A percentile compares a stretch with the other conserved stretches of the same genome.
These are phyloP conservation scores for Tolypocladium amazonense DNA, from an alignment of 2,329 filamentous ascomycete genomes.

Conservation along the genomic window DNA sequence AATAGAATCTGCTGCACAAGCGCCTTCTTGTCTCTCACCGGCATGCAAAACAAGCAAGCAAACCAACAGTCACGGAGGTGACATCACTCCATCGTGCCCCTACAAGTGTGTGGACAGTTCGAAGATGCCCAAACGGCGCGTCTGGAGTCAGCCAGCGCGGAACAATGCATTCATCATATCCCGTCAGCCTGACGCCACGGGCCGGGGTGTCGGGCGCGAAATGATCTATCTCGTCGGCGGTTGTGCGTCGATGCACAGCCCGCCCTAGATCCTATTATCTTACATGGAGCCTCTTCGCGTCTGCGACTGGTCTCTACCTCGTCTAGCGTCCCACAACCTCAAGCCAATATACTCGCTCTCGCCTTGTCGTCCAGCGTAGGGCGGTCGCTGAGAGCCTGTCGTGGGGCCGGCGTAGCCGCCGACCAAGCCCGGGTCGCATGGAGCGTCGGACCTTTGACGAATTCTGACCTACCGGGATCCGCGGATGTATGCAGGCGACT, in stretches of 20 bases:
- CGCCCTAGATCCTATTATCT: not conserved
- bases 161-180: not conserved
- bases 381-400: not conserved
- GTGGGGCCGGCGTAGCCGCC: not conserved
- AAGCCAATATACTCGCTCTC: not conserved
- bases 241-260: not conserved
- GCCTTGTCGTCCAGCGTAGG: not conserved
- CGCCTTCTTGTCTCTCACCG: not conserved
- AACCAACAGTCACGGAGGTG: not conserved
- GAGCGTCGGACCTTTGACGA: not conserved
- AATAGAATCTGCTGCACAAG: not conserved
- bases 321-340: not conserved
- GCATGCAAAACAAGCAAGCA: not conserved
- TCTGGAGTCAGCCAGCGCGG: not conserved
- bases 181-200: not conserved
- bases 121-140: not conserved
- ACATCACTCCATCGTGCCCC: not conserved
- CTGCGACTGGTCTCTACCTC: not conserved
- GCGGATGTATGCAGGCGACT: not conserved
- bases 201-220: not conserved
- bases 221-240: not conserved
- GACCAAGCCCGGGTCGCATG: not conserved
- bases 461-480: not conserved
- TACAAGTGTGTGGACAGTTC: not conserved
- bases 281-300: not conserved